Percentiles rank a stretch among this genome's conserved stretches.
Evolutionary conservation across 108 stramenopile genomes (phyloP).

Genomic region (Pseudonitzschia multistriata): DNA sequence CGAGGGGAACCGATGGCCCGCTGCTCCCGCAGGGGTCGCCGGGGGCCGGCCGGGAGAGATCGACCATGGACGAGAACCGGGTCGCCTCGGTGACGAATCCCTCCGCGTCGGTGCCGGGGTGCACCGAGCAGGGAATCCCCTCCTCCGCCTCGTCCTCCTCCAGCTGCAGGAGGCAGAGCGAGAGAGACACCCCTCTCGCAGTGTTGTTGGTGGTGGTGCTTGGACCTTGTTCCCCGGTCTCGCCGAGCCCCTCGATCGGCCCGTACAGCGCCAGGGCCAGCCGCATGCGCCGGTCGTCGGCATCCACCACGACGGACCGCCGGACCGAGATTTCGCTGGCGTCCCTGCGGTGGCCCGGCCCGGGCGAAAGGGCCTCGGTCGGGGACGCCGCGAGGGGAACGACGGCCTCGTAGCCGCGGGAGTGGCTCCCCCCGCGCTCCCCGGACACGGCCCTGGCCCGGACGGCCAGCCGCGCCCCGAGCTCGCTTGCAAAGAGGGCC

Average conservation of each 20-base stretch:
- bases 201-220: constrained; percentile 4
- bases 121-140: constrained; percentile 49
- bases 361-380: not conserved
- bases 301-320: constrained; percentile 53
- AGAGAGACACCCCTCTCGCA: not conserved
- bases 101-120: constrained; percentile 40
- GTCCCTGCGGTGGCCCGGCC: not conserved
- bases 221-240: constrained; percentile 13
- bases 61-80: not conserved
- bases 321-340: constrained; percentile 20
- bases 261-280: constrained; percentile 40
- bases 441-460: constrained; percentile 13
- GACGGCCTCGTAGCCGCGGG: constrained; percentile 42
- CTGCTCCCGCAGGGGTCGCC: too few relatives aligned
- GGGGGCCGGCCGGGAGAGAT: not conserved
- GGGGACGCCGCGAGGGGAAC: constrained; percentile 11
- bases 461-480: constrained; percentile 35
- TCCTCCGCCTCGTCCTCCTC: constrained; percentile 70
- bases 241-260: not conserved
- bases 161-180: constrained; percentile 53
- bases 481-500: constrained; percentile 39
- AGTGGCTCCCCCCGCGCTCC: constrained; percentile 49
- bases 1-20: not conserved
- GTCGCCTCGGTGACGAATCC: not conserved
- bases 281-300: constrained; percentile 51